phyloP scores from a whole-genome alignment of 2,329 filamentous ascomycete genomes.

The Colletotrichum sp. region DNA sequence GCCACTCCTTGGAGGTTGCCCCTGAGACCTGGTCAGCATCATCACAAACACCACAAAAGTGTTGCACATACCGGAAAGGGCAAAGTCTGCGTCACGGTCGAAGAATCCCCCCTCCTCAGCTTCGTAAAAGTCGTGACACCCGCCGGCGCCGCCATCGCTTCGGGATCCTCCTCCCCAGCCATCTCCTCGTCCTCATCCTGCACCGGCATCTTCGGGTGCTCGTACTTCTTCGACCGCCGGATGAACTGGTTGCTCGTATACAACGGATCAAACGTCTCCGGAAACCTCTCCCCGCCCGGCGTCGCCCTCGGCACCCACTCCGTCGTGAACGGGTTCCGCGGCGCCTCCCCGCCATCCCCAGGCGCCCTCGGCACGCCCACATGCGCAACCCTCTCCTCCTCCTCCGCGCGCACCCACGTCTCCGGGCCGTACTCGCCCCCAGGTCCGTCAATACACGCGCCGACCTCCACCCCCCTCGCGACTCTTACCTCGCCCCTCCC shows the following conservation, averaged over 20 bases:
- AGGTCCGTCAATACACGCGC: background rate
- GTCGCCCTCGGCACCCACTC: constrained; percentile 8
- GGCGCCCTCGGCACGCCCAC: constrained; percentile 11
- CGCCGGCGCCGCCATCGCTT: background rate
- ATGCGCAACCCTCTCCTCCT: background rate
- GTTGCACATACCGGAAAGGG: background rate
- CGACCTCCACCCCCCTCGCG: background rate
- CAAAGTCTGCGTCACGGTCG: background rate
- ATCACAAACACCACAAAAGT: background rate
- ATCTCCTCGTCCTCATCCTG: background rate
- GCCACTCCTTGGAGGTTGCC: background rate
- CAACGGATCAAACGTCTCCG: constrained; percentile 9
- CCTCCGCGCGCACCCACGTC: background rate
- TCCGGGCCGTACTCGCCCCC: constrained; percentile 3
- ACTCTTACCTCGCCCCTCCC: background rate
- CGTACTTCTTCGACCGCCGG: background rate
- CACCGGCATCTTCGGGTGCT: background rate
- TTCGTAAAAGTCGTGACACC: background rate
- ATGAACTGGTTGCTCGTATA: constrained; percentile 20
- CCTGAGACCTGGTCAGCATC: background rate
- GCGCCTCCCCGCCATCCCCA: constrained; percentile 1
- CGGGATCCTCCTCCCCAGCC: background rate
- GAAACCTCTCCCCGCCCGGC: background rate
- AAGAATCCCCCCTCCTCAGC: background rate
- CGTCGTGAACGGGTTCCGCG: constrained; percentile 19